Conservation (phyloP, 1,284 basidiomycete species). For the Ceratobasidium sp. region DNA sequence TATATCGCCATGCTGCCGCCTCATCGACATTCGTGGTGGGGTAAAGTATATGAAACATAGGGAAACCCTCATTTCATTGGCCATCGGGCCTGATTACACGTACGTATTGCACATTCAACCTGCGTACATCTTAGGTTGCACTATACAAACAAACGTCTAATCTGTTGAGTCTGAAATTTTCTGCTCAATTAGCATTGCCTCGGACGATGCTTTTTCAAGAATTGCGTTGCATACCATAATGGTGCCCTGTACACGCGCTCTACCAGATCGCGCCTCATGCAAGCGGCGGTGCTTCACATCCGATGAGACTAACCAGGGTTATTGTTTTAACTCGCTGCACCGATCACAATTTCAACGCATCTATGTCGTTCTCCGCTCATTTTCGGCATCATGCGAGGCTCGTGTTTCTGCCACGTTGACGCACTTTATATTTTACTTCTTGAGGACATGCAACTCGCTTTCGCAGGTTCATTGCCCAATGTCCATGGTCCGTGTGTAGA, state of each 20-base stretch:
- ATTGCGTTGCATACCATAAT: slow-evolving; percentile 26
- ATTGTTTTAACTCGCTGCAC: slow-evolving; percentile 20
- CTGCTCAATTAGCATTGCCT: slow-evolving; percentile 23
- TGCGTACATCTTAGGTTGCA: neutral
- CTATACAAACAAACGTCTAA: slow-evolving; percentile 8
- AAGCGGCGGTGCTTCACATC: slow-evolving; percentile 10
- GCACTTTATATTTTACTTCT: neutral
- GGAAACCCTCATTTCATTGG: neutral
- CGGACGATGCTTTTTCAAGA: slow-evolving; percentile 35
- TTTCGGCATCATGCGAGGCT: slow-evolving; percentile 7
- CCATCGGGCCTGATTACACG: slow-evolving; percentile 23
- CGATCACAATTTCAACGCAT: neutral
- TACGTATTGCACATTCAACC: neutral
- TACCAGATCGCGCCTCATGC: slow-evolving; percentile 14
- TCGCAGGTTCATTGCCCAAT: neutral
- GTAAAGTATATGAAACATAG: slow-evolving; percentile 26
- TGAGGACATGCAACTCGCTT: neutral
- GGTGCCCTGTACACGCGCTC: neutral
- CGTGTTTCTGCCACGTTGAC: neutral
- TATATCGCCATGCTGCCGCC: slow-evolving; percentile 36
- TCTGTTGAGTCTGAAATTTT: slow-evolving; percentile 44
- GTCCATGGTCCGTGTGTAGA: neutral
- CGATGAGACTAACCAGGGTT: slow-evolving; percentile 28
- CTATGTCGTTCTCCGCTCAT: neutral
- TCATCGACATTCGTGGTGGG: slow-evolving; percentile 27